phyloP scores from a whole-genome alignment of 1,284 basidiomycete species.

The Mycena sp. region DNA sequence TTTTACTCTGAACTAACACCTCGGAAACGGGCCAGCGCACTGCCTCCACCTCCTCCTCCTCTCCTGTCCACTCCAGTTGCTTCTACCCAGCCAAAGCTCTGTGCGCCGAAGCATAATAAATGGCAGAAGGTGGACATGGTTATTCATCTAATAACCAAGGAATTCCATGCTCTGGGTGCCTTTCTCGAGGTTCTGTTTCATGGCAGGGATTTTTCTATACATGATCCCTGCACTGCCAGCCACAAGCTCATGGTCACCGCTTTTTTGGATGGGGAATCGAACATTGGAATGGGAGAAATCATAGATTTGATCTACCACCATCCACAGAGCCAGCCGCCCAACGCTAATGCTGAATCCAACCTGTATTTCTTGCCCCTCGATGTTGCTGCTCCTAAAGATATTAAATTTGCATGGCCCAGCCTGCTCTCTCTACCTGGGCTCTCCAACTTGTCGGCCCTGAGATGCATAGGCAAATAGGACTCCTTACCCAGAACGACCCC shows the following conservation, averaged over 20 bases:
- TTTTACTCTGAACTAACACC: too few species aligned
- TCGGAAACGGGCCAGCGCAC: too few species aligned
- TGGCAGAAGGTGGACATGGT: background rate
- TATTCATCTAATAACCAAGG: background rate
- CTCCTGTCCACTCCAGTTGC: too few species aligned
- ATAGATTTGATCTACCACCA: conserved; percentile 2
- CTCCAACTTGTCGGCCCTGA: too few species aligned
- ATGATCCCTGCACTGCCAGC: background rate
- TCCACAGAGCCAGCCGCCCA: background rate
- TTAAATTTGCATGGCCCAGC: too few species aligned
- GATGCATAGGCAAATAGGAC: too few species aligned
- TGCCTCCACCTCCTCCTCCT: too few species aligned
- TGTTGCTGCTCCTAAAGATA: background rate
- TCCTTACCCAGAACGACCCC: too few species aligned
- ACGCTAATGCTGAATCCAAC: background rate
- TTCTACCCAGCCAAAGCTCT: background rate
- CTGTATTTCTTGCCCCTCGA: background rate
- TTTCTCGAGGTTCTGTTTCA: background rate
- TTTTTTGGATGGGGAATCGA: background rate
- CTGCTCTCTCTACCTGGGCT: too few species aligned
- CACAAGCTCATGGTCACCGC: background rate
- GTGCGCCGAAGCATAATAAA: background rate
- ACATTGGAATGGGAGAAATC: background rate
- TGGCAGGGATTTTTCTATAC: background rate
- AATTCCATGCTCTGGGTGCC: background rate